Evolutionary conservation across 345 rosid species (phyloP).

Genomic region (Psidium guajava): DNA sequence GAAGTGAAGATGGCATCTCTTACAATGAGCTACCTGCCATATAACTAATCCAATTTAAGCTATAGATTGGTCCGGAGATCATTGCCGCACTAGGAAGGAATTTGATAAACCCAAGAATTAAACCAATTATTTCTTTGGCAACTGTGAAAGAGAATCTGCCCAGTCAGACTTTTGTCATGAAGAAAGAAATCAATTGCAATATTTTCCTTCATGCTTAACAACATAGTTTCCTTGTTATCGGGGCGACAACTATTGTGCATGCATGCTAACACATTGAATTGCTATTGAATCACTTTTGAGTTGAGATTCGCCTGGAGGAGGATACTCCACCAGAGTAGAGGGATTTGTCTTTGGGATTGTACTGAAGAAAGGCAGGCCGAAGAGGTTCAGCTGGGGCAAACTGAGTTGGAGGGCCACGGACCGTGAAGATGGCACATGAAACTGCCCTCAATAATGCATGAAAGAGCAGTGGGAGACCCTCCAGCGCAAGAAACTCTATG

Average conservation of each 20-base stretch:
- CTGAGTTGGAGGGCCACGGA: no score
- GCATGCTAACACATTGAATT: no score
- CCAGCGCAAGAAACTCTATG: no score
- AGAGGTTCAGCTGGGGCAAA: no score
- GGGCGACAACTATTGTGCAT: neutral
- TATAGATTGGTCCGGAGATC: neutral
- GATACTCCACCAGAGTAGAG: no score
- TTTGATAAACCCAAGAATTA: neutral
- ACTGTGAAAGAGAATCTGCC: neutral
- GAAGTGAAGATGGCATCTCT: neutral
- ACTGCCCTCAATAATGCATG: no score
- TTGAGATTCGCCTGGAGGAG: no score
- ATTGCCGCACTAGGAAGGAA: neutral
- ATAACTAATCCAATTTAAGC: neutral
- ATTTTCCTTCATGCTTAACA: neutral
- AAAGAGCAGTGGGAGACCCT: no score
- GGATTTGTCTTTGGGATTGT: no score
- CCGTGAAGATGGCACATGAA: no score
- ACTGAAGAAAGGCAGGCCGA: no score
- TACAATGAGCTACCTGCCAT: neutral
- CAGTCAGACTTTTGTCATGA: neutral
- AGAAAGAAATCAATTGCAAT: neutral
- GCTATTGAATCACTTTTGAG: no score
- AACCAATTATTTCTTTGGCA: neutral
- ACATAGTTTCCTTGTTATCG: neutral